phyloP scores from a whole-genome alignment of 2,329 filamentous ascomycete genomes.

The Colletotrichum falcatum region DNA sequence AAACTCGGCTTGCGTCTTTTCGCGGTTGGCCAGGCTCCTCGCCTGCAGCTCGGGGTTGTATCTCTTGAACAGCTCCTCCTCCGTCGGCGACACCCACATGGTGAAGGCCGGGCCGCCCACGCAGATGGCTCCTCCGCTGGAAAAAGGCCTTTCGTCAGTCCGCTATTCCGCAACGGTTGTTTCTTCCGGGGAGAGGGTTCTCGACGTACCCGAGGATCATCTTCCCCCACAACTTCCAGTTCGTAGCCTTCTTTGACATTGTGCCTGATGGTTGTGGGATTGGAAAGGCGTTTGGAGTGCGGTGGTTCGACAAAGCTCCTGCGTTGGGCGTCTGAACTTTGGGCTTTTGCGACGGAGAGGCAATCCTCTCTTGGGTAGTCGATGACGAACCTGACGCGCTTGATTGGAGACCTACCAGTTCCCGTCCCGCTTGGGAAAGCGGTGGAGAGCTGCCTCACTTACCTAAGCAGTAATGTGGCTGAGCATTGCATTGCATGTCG shows the following conservation, averaged over 20 bases:
- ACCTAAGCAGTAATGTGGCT: neutral
- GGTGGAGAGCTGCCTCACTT: neutral
- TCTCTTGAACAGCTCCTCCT: constrained; percentile 90
- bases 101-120: constrained; percentile 90
- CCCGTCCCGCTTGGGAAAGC: constrained; percentile 19
- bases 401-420: constrained; percentile 31
- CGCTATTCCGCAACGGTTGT: neutral
- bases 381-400: constrained; percentile 40
- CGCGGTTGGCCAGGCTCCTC: constrained; percentile 82
- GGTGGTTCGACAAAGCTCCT: neutral
- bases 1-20: constrained; percentile 84
- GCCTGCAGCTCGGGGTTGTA: constrained; percentile 97
- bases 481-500: neutral
- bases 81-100: constrained; percentile 82
- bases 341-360: constrained; percentile 7
- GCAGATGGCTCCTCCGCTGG: constrained; percentile 76
- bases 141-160: constrained; percentile 33
- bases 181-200: no score
- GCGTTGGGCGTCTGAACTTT: neutral
- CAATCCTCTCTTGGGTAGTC: constrained; percentile 13
- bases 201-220: constrained; percentile 76
- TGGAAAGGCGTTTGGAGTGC: neutral
- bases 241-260: constrained; percentile 62
- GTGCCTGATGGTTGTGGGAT: constrained; percentile 5
- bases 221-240: constrained; percentile 73